Conservation (phyloP, 2,329 filamentous ascomycete genomes). For the Clonostachys solani region DNA sequence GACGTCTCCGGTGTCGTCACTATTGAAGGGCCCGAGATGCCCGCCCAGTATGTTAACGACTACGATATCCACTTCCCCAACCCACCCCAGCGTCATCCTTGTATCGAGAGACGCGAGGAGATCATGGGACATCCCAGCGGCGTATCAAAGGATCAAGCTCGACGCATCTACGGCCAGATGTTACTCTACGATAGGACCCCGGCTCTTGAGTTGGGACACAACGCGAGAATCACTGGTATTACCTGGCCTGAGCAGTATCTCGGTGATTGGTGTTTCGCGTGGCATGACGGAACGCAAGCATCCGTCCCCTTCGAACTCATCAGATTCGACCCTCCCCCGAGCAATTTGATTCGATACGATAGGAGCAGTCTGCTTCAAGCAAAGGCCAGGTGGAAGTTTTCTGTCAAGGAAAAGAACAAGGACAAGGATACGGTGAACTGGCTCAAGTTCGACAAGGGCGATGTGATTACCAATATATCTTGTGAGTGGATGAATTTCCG, state of each 20-base stretch:
- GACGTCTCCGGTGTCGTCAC: slow-evolving; percentile 41
- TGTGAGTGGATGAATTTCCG: slow-evolving; percentile 30
- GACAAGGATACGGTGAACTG: slow-evolving; percentile 31
- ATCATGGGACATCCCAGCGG: slow-evolving; percentile 37
- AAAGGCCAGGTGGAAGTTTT: slow-evolving; percentile 49
- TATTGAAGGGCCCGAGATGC: slow-evolving; percentile 36
- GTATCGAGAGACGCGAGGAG: slow-evolving; percentile 32
- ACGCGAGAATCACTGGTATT: slow-evolving; percentile 44
- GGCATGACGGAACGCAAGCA: slow-evolving; percentile 48
- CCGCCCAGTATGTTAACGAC: slow-evolving; percentile 35
- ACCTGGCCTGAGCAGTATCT: slow-evolving; percentile 45
- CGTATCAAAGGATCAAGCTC: slow-evolving; percentile 39
- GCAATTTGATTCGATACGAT: slow-evolving; percentile 38
- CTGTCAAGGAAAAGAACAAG: slow-evolving; percentile 35
- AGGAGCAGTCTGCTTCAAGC: slow-evolving; percentile 42
- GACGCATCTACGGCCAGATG: slow-evolving; percentile 40
- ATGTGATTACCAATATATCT: slow-evolving; percentile 60
- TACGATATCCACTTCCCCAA: slow-evolving; percentile 47
- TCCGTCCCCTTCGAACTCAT: slow-evolving; percentile 44
- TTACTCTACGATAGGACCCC: slow-evolving; percentile 37
- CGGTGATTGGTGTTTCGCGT: slow-evolving; percentile 54
- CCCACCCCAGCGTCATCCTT: slow-evolving; percentile 32
- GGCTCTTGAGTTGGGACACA: slow-evolving; percentile 40
- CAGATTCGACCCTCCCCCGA: slow-evolving; percentile 40
- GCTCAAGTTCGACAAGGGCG: slow-evolving; percentile 62